Evolutionary conservation across 805 yeast species (phyloP).

Genomic region (Candida nitratophila): DNA sequence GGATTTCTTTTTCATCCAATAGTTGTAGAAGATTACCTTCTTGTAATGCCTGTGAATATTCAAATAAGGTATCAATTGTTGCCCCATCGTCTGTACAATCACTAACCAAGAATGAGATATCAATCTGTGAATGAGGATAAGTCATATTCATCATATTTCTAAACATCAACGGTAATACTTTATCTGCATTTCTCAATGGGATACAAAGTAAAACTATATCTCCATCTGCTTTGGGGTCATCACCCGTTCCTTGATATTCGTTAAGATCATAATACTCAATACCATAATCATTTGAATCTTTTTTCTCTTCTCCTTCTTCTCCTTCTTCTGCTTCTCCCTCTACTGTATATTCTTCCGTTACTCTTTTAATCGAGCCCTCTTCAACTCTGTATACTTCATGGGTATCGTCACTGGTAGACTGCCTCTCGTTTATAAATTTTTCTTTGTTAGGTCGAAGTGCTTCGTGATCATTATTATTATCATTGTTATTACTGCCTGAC

Average conservation of each 20-base stretch:
- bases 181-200: slow-evolving; percentile 75
- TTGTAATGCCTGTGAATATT: slow-evolving; percentile 61
- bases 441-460: neutral
- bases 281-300: slow-evolving; percentile 1
- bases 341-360: neutral
- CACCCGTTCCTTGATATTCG: slow-evolving; percentile 43
- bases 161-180: slow-evolving; percentile 75
- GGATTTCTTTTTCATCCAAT: slow-evolving; percentile 35
- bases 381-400: neutral
- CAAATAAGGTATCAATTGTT: slow-evolving; percentile 58
- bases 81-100: slow-evolving; percentile 66
- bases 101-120: slow-evolving; percentile 72
- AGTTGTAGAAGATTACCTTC: slow-evolving; percentile 54
- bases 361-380: neutral
- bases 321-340: neutral
- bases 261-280: slow-evolving; percentile 59
- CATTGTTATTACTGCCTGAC: no score
- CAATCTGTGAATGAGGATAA: slow-evolving; percentile 73
- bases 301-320: neutral
- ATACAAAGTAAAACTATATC: slow-evolving; percentile 65
- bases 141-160: slow-evolving; percentile 81
- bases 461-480: neutral
- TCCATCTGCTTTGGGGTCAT: slow-evolving; percentile 40
- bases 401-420: neutral
- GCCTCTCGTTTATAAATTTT: neutral